These are phyloP conservation scores for Miscanthus sacchariflorus DNA, from an alignment of 202 grass and related monocot species.

Conservation along the genomic window DNA sequence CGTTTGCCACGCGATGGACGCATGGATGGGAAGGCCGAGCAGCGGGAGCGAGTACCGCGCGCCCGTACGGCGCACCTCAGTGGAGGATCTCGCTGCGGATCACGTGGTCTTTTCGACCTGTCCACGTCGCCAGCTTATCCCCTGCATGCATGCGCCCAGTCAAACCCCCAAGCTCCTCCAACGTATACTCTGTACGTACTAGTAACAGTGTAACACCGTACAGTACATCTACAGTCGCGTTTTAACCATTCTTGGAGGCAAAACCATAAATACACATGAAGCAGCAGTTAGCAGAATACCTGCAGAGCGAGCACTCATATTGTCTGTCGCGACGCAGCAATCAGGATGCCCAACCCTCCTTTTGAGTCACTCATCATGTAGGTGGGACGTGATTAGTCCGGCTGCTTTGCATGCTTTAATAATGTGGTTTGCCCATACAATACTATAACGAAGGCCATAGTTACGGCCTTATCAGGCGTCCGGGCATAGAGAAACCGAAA, in stretches of 20 bases:
- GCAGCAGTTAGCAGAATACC: neutral
- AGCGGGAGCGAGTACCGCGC: neutral
- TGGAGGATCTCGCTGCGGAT: conserved; percentile 49
- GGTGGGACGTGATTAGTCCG: neutral
- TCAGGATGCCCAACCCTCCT: neutral
- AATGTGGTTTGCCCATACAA: conserved; percentile 21
- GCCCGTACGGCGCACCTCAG: neutral
- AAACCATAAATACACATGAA: conserved; percentile 1
- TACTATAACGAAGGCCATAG: neutral
- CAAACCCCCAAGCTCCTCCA: conserved; percentile 2
- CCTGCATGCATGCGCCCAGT: conserved; percentile 3
- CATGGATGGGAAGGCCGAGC: conserved; percentile 19
- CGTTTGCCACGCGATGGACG: conserved; percentile 25
- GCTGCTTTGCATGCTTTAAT: conserved; percentile 4
- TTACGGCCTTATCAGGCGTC: conserved; percentile 46
- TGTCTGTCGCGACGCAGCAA: conserved; percentile 4
- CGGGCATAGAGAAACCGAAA: conserved; percentile 25
- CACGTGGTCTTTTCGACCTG: conserved; percentile 74
- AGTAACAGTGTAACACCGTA: neutral
- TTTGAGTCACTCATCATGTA: neutral
- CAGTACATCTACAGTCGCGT: neutral
- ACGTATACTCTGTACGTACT: neutral
- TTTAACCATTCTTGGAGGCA: conserved; percentile 21
- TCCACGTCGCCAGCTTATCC: conserved; percentile 66
- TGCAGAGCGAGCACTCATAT: neutral